Base-by-base conservation (phyloP, 805 yeast species). In the Yamadazyma takamatsuzukensis region DNA sequence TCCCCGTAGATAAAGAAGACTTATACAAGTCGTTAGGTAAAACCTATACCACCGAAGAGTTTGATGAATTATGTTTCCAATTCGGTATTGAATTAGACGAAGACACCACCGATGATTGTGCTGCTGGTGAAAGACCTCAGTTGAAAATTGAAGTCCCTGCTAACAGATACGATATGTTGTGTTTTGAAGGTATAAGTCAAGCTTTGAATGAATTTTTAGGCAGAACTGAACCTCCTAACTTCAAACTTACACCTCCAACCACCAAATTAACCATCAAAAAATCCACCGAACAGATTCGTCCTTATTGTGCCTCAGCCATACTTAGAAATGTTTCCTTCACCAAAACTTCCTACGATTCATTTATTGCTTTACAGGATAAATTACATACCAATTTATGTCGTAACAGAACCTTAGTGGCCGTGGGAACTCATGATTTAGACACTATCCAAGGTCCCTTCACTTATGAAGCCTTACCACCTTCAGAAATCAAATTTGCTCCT, bases 21-120 rank as follows among this genome's bases (percentile, higher is more conserved):
- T 76, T 93, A 43, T 93, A 77, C 69, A 77, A 80, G 53, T 76
- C 86, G 27, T 70, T 93, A 42, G 97, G 68, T 36, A 57, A 48
- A 46, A 49, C 48, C 27, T 64, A 64, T 44, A 75, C 96, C 50
- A 83, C 93, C 46, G 78, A 87, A 49, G 98, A 90, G 56, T 89
- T 93, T 50, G 99, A 93, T 56, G 97, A 89, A 63, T 76, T 93
- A 48, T 93, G 97, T 68, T 93, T 93, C 69, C 94, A 90, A 54
- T 93, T 89, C 49, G 99, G 99, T 51, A 80, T 93, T 47, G 99
- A 93, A 68, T 75, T 93, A 41, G 99, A 93, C 59, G 99, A 94
- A 66, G 97, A 94, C 60, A 87, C 95, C 55, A 84, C 95, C 26
- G 86, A 83, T 22, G 80, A 75, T 29, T 80, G 83, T 45, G 62